A percentile compares a stretch with the other conserved stretches of the same genome.
Conservation (phyloP, 345 rosid genomes). For the Linum lewisii region DNA sequence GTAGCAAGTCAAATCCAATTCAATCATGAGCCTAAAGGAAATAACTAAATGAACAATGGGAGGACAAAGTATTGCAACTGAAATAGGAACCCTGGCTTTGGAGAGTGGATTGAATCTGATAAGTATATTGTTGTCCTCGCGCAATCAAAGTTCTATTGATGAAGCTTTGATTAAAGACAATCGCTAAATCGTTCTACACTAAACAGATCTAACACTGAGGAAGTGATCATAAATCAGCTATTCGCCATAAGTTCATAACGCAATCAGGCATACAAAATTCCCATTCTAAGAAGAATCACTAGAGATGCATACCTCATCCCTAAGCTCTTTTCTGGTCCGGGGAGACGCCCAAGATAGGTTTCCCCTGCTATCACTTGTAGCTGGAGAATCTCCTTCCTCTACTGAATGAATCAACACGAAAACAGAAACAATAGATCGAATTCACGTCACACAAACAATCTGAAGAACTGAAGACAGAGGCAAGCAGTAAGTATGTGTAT, state of each 20-base stretch:
- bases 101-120: too few species aligned
- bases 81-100: too few species aligned
- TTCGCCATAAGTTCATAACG: too few species aligned
- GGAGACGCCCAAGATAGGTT: slow-evolving; percentile 29
- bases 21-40: too few species aligned
- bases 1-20: not conserved
- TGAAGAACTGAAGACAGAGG: not conserved
- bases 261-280: not conserved
- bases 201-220: not conserved
- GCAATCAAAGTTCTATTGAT: too few species aligned
- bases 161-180: too few species aligned
- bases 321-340: slow-evolving; percentile 35
- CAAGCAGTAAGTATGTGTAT: not conserved
- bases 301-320: slow-evolving; percentile 41
- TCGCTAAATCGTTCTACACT: not conserved
- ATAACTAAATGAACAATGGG: not conserved
- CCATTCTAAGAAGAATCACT: not conserved
- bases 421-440: not conserved
- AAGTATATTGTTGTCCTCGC: too few species aligned
- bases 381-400: slow-evolving; percentile 31
- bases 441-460: not conserved
- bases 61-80: too few species aligned
- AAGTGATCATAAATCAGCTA: not conserved
- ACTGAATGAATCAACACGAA: slow-evolving; percentile 1
- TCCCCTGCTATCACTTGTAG: slow-evolving; percentile 13